Evolutionary conservation across 805 yeast genomes (phyloP), one percentile per base, ranked within the genome.

Genomic region (Ogataea haglerorum): DNA sequence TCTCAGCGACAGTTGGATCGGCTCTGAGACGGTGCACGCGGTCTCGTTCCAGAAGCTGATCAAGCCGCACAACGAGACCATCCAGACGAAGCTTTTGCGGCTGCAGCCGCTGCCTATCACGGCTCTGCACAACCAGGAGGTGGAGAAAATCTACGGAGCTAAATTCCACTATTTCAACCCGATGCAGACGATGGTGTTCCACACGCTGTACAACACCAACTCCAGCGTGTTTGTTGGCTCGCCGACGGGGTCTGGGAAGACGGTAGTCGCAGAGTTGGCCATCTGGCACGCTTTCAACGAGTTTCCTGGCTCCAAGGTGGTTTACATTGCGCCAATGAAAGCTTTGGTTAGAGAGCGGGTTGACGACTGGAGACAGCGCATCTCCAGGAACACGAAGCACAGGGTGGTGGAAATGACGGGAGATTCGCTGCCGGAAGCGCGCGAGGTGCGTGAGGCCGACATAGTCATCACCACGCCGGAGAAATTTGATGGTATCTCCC

Each of bases 221-320:
- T 74, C 83, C 2, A 85, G 85, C 58, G 90, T 84, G 0, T 85
- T 93, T 61, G 86, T 93, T 32, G 99, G 99, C 8, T 89, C 98
- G 0, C 99, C 99, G 3, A 93, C 99, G 2, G 99, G 99, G 17
- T 91, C 97, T 0, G 99, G 99, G 51, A 93, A 93, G 62, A 93
- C 99, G 0, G 84, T 93, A 24, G 98, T 95, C 21, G 96, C 98
- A 0, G 99, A 93, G 58, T 64, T 93, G 41, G 98, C 98, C 0
- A 86, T 93, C 12, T 93, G 98, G 97, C 91, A 89, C 59, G 97
- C 99, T 0, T 85, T 91, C 60, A 77, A 74, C 33, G 83, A 85
- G 34, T 80, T 73, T 43, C 96, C 97, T 0, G 78, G 81, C 9
- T 78, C 87, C 2, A 89, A 89, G 51, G 73, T 86, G 18, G 91